These are phyloP conservation scores for Kalmusia sp. DNA, from an alignment of 2,329 filamentous ascomycete species.

Conservation along the genomic window DNA sequence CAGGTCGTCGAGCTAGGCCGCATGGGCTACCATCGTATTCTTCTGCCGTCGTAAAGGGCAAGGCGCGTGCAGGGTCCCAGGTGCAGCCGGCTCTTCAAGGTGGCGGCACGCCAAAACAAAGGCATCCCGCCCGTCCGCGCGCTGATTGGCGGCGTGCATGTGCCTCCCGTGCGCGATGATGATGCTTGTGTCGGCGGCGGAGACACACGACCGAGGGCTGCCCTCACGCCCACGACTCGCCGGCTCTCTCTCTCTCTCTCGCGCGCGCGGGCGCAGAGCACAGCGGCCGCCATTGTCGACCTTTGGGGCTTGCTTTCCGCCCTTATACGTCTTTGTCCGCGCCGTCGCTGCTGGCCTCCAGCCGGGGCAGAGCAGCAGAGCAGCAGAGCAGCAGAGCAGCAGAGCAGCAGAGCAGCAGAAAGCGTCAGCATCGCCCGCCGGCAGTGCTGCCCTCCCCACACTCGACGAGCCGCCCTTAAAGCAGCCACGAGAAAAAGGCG, in stretches of 20 bases:
- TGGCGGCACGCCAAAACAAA: slow-evolving; percentile 36
- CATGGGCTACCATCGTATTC: slow-evolving; percentile 18
- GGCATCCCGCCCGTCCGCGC: slow-evolving; percentile 4
- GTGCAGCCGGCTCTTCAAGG: slow-evolving; percentile 10
- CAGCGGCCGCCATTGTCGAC: not conserved
- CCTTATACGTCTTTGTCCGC: not conserved
- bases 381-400: too few relatives aligned
- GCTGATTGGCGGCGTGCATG: not conserved
- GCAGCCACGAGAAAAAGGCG: slow-evolving; percentile 32
- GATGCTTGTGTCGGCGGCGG: slow-evolving; percentile 5
- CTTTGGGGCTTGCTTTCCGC: too few relatives aligned
- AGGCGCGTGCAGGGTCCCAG: slow-evolving; percentile 26
- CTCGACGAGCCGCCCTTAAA: slow-evolving; percentile 19
- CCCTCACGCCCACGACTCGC: slow-evolving; percentile 3
- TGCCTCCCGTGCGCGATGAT: slow-evolving; percentile 5
- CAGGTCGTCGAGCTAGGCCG: slow-evolving; percentile 17
- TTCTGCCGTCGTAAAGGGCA: slow-evolving; percentile 2
- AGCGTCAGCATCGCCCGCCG: slow-evolving; percentile 12
- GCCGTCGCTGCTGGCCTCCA: not conserved
- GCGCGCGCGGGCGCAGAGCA: not conserved
- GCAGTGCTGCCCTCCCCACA: slow-evolving; percentile 8
- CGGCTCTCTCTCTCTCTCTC: not conserved
- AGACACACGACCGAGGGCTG: slow-evolving; percentile 1
- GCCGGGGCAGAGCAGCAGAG: too few relatives aligned
- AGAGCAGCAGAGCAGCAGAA: too few relatives aligned